Evolutionary conservation across 306 rosid genomes (phyloP).

Genomic region (Cicer pinnatifidum): DNA sequence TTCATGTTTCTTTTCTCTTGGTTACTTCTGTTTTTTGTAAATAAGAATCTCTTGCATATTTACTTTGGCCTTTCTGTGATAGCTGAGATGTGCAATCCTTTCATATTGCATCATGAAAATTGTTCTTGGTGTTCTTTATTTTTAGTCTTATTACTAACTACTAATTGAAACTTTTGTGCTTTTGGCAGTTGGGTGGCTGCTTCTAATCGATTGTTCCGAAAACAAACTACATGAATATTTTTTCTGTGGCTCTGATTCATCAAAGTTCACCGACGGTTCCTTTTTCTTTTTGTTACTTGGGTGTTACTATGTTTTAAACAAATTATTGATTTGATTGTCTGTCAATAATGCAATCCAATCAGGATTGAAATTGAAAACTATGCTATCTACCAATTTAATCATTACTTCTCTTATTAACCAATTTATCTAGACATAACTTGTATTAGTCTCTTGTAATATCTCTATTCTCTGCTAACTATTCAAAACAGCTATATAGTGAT

Average conservation of each 20-base stretch:
- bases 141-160: background rate
- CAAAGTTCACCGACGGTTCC: constrained; percentile 34
- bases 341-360: constrained; percentile 33
- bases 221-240: constrained; percentile 11
- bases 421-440: constrained; percentile 5
- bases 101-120: background rate
- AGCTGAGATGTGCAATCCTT: background rate
- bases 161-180: constrained; percentile 40
- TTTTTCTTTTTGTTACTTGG: constrained; percentile 13
- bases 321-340: constrained; percentile 9
- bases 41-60: background rate
- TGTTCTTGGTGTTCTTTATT: background rate
- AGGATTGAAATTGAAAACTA: constrained; percentile 39
- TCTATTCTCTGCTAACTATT: background rate
- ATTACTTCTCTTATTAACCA: constrained; percentile 1
- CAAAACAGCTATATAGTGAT: background rate
- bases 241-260: constrained; percentile 34
- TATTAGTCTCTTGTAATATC: background rate
- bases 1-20: constrained; percentile 31
- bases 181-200: constrained; percentile 86
- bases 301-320: constrained; percentile 32
- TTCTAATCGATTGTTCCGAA: constrained; percentile 53
- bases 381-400: background rate
- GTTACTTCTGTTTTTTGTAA: background rate
- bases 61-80: background rate